Base-by-base conservation (phyloP, 164 flowering plant genomes). In the Vitis rotundifolia region DNA sequence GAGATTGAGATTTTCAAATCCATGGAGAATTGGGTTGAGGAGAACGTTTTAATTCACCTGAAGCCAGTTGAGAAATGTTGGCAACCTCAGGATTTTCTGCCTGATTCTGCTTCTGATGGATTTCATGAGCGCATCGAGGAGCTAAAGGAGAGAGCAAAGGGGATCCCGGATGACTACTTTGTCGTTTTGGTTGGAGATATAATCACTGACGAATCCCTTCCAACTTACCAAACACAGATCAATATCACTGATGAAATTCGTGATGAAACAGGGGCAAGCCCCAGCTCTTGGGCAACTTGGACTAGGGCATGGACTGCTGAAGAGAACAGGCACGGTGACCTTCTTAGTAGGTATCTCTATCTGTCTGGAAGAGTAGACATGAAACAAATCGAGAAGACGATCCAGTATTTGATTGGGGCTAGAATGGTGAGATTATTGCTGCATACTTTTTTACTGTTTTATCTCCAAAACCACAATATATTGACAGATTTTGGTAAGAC, bases 301-400 rank as follows among this genome's bases (percentile, higher is more conserved):
- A 70, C 67, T n/a, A 49, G 73, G 31, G 73, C 61, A 1, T 70
- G 73, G 73, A 54, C 67, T 0, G 73, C 73, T 31, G 44, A 31
- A 15, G 73, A 63, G 71, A 68, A 56, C 44, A 31, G 44, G 44
- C 44, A 29, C 4, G 37, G 37, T 4, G 37, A 29, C 4, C 37
- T 29, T 29, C 18, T 68, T 52, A 59, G 9, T 11, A 59, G 9
- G 26, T 59, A 59, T 59, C 62, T 59, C 9, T 59, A 59, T 9
- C 62, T 59, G 11, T 59, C 19, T 59, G 62, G 62, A 59, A 14
- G 62, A 59, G 62, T 59, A 1, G 62, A 59, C 62, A 59, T 59
- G 62, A 59, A 19, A 10, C 9, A 52, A 67, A 48, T 70, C n/a
- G 73, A 70, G 73, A 51, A 52, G 16, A 70, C 73, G 1, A 37